phyloP scores from a whole-genome alignment of 2,329 filamentous ascomycete species.

The Sclerotinia nivalis region DNA sequence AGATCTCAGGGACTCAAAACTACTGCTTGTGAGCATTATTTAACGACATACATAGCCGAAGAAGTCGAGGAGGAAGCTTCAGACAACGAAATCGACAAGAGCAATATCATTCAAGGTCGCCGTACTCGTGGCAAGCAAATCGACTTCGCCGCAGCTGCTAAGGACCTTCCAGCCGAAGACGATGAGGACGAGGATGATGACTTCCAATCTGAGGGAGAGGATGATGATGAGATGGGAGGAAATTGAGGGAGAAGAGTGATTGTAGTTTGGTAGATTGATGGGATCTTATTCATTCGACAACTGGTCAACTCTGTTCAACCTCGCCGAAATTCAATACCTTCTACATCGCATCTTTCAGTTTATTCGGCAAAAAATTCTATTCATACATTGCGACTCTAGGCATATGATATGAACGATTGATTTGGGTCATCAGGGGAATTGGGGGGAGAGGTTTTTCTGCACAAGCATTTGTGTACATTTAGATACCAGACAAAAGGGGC shows the following conservation, averaged over 20 bases:
- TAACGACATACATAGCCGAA: constrained; percentile 43
- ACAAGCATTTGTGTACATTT: constrained; percentile 28
- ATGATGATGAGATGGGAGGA: constrained; percentile 73
- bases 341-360: constrained; percentile 26
- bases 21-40: background rate
- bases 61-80: constrained; percentile 78
- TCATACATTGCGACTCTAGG: constrained; percentile 31
- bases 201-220: constrained; percentile 62
- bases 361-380: constrained; percentile 18
- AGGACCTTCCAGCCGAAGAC: constrained; percentile 72
- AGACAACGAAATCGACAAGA: constrained; percentile 86
- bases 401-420: constrained; percentile 35
- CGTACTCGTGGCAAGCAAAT: constrained; percentile 92
- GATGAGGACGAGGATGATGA: constrained; percentile 75
- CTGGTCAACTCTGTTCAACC: constrained; percentile 20
- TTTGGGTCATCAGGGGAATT: constrained; percentile 18
- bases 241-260: constrained; percentile 28
- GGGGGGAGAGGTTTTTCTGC: constrained; percentile 17
- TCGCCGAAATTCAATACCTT: constrained; percentile 28
- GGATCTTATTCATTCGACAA: constrained; percentile 27
- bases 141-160: constrained; percentile 87
- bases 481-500: constrained; percentile 31
- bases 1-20: constrained; percentile 21
- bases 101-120: constrained; percentile 80
- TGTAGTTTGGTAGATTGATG: constrained; percentile 23